Percentiles rank a stretch among this genome's conserved stretches.
These are phyloP conservation scores for Oryza officinalis DNA, from an alignment of 176 grass and related monocot genomes.

Conservation along the genomic window DNA sequence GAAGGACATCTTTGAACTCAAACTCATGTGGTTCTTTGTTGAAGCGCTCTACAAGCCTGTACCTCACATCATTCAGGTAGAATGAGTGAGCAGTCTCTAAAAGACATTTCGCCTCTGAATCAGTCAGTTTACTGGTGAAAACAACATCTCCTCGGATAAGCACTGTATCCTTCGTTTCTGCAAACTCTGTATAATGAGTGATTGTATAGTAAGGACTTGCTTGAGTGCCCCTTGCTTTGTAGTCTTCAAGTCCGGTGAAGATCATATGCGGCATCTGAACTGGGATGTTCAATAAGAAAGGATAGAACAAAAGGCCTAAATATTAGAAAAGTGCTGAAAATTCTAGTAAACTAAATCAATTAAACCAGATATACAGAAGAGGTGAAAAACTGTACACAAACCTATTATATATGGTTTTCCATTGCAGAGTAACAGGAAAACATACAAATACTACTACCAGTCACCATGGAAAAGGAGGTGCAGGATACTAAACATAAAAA, in stretches of 20 bases:
- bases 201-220: constrained; percentile 87
- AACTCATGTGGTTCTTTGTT: constrained; percentile 87
- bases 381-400: background rate
- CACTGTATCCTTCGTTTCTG: constrained; percentile 75
- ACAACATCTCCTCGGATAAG: constrained; percentile 76
- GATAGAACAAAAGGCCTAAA: background rate
- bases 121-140: constrained; percentile 84
- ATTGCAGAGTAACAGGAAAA: background rate
- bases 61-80: constrained; percentile 82
- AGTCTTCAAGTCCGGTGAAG: constrained; percentile 96
- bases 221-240: constrained; percentile 95
- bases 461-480: background rate
- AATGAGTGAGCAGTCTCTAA: constrained; percentile 81
- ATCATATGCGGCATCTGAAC: constrained; percentile 90
- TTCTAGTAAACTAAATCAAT: background rate
- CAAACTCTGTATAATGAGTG: constrained; percentile 79
- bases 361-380: background rate
- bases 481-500: no score
- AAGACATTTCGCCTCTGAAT: constrained; percentile 81
- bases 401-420: background rate
- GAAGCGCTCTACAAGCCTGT: constrained; percentile 85
- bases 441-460: background rate
- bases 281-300: constrained; percentile 39
- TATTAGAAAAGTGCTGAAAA: background rate
- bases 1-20: constrained; percentile 83